A percentile compares a stretch with the other conserved stretches of the same genome.
phyloP scores from a whole-genome alignment of 164 flowering plant genomes.

The Liquidambar formosana region DNA sequence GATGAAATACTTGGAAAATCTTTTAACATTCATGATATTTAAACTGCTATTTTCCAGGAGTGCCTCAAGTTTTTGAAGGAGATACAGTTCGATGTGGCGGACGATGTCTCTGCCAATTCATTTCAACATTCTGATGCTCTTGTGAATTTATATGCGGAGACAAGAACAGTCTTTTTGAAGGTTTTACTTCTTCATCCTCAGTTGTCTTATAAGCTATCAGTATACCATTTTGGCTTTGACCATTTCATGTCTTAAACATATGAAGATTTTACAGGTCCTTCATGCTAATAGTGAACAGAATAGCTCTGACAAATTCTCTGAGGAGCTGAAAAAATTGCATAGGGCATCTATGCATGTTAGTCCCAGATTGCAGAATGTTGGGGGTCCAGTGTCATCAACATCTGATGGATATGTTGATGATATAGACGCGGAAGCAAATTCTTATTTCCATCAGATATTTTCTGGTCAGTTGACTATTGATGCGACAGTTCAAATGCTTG shows the following conservation, averaged over 20 bases:
- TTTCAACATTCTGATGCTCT: slow-evolving; percentile 41
- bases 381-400: slow-evolving; percentile 49
- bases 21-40: background rate
- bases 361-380: slow-evolving; percentile 57
- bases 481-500: slow-evolving; percentile 87
- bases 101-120: slow-evolving; percentile 36
- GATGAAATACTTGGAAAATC: background rate
- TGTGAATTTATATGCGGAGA: slow-evolving; percentile 38
- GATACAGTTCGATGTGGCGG: slow-evolving; percentile 27
- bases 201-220: background rate
- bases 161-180: slow-evolving; percentile 45
- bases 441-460: slow-evolving; percentile 84
- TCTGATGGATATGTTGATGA: slow-evolving; percentile 71
- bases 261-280: slow-evolving; percentile 55
- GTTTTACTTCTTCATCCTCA: slow-evolving; percentile 18
- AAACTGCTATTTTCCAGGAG: slow-evolving; percentile 37
- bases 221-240: background rate
- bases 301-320: slow-evolving; percentile 49
- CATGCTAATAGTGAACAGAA: slow-evolving; percentile 51
- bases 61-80: slow-evolving; percentile 60
- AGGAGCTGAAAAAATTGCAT: slow-evolving; percentile 70
- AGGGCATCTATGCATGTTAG: slow-evolving; percentile 35
- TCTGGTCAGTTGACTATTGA: slow-evolving; percentile 72
- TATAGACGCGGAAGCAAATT: slow-evolving; percentile 82
- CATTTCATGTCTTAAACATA: background rate